These are phyloP conservation scores for Penicillium sp. DNA, from an alignment of 2,329 filamentous ascomycete genomes.

Conservation along the genomic window DNA sequence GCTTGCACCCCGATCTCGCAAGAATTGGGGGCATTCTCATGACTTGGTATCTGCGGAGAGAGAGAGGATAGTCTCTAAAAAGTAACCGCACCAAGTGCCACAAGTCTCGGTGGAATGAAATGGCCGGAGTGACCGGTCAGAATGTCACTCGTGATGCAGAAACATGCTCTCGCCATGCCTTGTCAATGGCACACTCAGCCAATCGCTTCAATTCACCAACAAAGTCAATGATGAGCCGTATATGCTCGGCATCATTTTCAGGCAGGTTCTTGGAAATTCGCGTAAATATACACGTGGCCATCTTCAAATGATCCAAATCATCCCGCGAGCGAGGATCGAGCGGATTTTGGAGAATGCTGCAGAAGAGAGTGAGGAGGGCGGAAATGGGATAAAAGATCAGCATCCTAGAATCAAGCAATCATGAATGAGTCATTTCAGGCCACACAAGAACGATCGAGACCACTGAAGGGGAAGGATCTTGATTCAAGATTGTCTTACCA, in stretches of 20 bases:
- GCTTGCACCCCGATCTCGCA: no score
- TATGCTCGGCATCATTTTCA: constrained; percentile 36
- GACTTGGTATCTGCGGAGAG: no score
- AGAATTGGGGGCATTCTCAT: no score
- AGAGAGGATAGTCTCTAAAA: no score
- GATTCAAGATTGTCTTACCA: constrained; percentile 36
- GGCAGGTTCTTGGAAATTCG: constrained; percentile 24
- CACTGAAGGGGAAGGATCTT: background rate
- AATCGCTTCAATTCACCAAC: constrained; percentile 42
- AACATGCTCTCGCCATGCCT: constrained; percentile 28
- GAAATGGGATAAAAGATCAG: constrained; percentile 53
- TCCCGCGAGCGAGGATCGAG: constrained; percentile 37
- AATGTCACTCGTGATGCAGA: constrained; percentile 1
- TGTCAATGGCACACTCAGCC: constrained; percentile 41
- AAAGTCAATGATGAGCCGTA: constrained; percentile 41
- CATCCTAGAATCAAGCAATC: constrained; percentile 35
- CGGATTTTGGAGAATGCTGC: constrained; percentile 49
- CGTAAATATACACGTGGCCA: constrained; percentile 41
- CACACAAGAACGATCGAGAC: background rate
- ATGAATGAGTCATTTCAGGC: background rate
- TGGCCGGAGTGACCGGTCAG: background rate
- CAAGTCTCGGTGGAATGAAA: no score
- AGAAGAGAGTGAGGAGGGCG: constrained; percentile 51
- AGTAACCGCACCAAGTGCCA: no score
- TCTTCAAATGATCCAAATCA: constrained; percentile 45